Evolutionary conservation across 225 moss, liverwort and hornwort species (phyloP).

Genomic region (Rhytidiadelphus loreus): DNA sequence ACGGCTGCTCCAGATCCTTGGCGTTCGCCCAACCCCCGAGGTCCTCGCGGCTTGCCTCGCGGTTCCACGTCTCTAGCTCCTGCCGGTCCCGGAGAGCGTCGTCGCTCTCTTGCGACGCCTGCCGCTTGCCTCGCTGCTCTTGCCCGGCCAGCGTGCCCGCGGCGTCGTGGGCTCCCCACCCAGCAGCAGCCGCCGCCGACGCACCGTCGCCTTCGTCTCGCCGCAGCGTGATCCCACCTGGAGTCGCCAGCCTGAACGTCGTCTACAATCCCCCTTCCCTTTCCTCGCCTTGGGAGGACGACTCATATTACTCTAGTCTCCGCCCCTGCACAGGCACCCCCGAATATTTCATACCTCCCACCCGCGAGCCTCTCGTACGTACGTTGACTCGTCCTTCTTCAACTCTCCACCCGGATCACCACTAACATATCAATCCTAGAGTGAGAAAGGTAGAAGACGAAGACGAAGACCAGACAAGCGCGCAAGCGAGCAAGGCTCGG

Average conservation of each 20-base stretch:
- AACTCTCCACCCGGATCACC: not conserved
- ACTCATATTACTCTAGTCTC: conserved; percentile 13
- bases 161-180: not conserved
- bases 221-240: conserved; percentile 26
- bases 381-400: not conserved
- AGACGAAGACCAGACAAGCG: not conserved
- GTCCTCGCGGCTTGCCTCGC: conserved; percentile 37
- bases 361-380: not conserved
- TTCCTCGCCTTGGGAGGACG: not conserved
- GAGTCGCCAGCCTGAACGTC: conserved; percentile 47
- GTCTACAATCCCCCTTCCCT: not conserved
- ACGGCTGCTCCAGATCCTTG: conserved; percentile 37
- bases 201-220: conserved; percentile 4
- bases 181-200: not conserved
- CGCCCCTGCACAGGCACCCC: not conserved
- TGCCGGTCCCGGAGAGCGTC: conserved; percentile 39
- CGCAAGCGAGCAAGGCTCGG: not conserved
- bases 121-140: conserved; percentile 35
- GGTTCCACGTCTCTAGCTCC: conserved; percentile 46
- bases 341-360: not conserved
- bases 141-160: conserved; percentile 6
- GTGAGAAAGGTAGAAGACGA: not conserved
- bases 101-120: conserved; percentile 36
- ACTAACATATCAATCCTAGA: not conserved
- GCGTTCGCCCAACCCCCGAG: conserved; percentile 29